Percentiles rank a stretch among this genome's conserved stretches.
phyloP scores from a whole-genome alignment of 192 early-diverging fungal genomes.

The Borealophlyctis nickersoniae region DNA sequence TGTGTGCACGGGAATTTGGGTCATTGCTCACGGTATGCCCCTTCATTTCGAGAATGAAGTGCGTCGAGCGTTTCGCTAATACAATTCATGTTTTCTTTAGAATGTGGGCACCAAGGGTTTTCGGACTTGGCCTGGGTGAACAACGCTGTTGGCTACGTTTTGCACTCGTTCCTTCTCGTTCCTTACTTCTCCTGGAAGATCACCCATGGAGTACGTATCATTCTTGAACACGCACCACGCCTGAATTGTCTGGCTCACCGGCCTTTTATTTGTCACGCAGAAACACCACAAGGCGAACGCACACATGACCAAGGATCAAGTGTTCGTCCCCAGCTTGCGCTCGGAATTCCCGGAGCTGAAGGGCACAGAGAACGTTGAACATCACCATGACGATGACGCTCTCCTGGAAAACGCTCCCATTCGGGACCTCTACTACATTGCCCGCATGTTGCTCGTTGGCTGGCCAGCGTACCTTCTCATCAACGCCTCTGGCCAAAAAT shows the following conservation, averaged over 20 bases:
- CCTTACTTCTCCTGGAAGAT: slow-evolving; percentile 92
- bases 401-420: slow-evolving; percentile 76
- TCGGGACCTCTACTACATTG: slow-evolving; percentile 57
- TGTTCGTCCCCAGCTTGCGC: slow-evolving; percentile 86
- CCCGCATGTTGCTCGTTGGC: slow-evolving; percentile 73
- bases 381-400: slow-evolving; percentile 43
- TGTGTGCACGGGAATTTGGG: slow-evolving; percentile 87
- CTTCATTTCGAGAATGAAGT: too few species aligned
- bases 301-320: slow-evolving; percentile 89
- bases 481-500: slow-evolving; percentile 79
- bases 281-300: slow-evolving; percentile 91
- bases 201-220: slow-evolving; percentile 60
- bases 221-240: background rate
- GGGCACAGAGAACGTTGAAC: slow-evolving; percentile 38
- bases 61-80: too few species aligned
- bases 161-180: slow-evolving; percentile 87
- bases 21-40: slow-evolving; percentile 42
- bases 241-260: slow-evolving; percentile 23
- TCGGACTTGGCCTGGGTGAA: slow-evolving; percentile 82
- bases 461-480: slow-evolving; percentile 85
- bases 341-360: slow-evolving; percentile 47
- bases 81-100: too few species aligned
- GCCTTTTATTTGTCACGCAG: slow-evolving; percentile 32
- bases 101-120: slow-evolving; percentile 93
- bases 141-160: slow-evolving; percentile 81